These are phyloP conservation scores for Geosmithia putterillii DNA, from an alignment of 2,329 filamentous ascomycete genomes.

Conservation along the genomic window DNA sequence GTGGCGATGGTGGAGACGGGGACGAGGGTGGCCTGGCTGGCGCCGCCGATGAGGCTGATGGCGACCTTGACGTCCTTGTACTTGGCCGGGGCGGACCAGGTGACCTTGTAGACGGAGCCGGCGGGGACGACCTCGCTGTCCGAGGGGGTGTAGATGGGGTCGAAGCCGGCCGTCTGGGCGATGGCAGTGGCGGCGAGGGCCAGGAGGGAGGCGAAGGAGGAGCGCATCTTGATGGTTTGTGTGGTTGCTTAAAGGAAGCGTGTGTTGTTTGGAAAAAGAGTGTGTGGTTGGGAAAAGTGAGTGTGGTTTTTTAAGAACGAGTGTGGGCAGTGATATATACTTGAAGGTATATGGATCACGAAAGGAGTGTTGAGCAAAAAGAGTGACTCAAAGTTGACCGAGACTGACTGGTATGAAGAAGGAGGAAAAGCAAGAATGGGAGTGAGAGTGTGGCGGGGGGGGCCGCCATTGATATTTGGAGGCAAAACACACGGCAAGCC, in stretches of 20 bases:
- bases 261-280: slow-evolving; percentile 5
- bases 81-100: slow-evolving; percentile 31
- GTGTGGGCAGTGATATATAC: too few relatives aligned
- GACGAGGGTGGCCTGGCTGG: slow-evolving; percentile 26
- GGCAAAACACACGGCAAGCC: too few relatives aligned
- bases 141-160: slow-evolving; percentile 36
- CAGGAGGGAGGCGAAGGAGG: slow-evolving; percentile 36
- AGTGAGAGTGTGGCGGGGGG: too few relatives aligned
- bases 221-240: slow-evolving; percentile 38
- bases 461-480: too few relatives aligned
- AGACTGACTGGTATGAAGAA: too few relatives aligned
- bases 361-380: too few relatives aligned
- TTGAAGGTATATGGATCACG: too few relatives aligned
- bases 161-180: slow-evolving; percentile 44
- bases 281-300: slow-evolving; percentile 6
- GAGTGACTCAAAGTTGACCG: too few relatives aligned
- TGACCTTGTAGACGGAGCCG: slow-evolving; percentile 35
- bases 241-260: slow-evolving; percentile 1
- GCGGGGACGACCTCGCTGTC: slow-evolving; percentile 29
- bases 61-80: slow-evolving; percentile 31
- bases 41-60: slow-evolving; percentile 43
- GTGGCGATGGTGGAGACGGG: slow-evolving; percentile 31
- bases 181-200: slow-evolving; percentile 36
- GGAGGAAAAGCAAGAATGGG: too few relatives aligned
- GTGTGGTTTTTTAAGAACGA: slow-evolving; percentile 7